phyloP scores from a whole-genome alignment of 2,329 filamentous ascomycete species.

The Dactylonectria estremocensis region DNA sequence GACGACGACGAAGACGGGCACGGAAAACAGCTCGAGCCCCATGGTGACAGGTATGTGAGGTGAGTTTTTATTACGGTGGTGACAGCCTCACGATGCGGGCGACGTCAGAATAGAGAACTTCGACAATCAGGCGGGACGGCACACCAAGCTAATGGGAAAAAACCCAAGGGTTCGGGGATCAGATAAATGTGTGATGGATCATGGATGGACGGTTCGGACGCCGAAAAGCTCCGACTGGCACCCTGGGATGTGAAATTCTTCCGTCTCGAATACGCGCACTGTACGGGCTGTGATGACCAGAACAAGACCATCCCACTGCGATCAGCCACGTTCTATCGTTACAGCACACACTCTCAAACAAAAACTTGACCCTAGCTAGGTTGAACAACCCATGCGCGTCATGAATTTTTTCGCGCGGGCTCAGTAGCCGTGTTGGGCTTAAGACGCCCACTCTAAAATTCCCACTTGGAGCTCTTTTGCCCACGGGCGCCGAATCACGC shows the following conservation, averaged over 20 bases:
- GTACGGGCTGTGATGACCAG: not conserved
- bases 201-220: not conserved
- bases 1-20: constrained; percentile 91
- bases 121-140: not conserved
- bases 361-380: too few relatives aligned
- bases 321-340: not conserved
- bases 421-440: not conserved
- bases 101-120: not conserved
- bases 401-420: not conserved
- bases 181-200: not conserved
- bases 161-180: constrained; percentile 1
- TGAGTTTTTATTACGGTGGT: not conserved
- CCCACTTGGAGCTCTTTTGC: not conserved
- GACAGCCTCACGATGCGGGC: not conserved
- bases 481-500: not conserved
- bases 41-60: constrained; percentile 53
- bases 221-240: not conserved
- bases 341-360: not conserved
- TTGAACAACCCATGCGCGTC: not conserved
- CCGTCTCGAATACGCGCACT: not conserved
- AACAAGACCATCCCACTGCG: too few relatives aligned
- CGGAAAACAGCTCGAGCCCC: constrained; percentile 80
- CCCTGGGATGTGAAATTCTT: not conserved
- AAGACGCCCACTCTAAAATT: not conserved
- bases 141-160: not conserved